These are phyloP conservation scores for Apiotrichum gamsii DNA, from an alignment of 1,284 basidiomycete genomes.

Conservation along the genomic window DNA sequence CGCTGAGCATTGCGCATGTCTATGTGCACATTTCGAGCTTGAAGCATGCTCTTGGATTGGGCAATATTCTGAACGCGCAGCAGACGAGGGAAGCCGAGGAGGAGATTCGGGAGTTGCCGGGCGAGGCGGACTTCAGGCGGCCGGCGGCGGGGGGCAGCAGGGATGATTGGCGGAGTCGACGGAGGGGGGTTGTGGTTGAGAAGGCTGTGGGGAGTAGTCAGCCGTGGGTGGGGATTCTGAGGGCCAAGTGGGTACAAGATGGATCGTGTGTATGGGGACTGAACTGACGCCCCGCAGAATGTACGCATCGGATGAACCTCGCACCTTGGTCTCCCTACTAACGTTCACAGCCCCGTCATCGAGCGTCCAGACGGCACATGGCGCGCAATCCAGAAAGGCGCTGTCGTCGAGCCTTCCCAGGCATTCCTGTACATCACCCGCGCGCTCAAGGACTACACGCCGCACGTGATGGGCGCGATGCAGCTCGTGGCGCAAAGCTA, in stretches of 20 bases:
- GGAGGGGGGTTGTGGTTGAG: slow-evolving; percentile 21
- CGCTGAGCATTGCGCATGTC: slow-evolving; percentile 57
- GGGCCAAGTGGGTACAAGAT: slow-evolving; percentile 68
- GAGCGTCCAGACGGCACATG: slow-evolving; percentile 63
- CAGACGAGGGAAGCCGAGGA: slow-evolving; percentile 47
- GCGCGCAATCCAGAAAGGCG: slow-evolving; percentile 71
- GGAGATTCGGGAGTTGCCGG: slow-evolving; percentile 42
- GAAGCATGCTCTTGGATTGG: slow-evolving; percentile 72
- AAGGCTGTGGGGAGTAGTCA: slow-evolving; percentile 63
- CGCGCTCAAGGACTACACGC: slow-evolving; percentile 66
- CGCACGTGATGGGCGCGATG: slow-evolving; percentile 71
- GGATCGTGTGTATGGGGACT: no score
- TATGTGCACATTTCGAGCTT: slow-evolving; percentile 89
- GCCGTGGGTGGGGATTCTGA: slow-evolving; percentile 87
- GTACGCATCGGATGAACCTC: no score
- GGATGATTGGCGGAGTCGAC: not conserved
- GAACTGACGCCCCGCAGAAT: slow-evolving; percentile 3
- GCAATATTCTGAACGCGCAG: slow-evolving; percentile 53
- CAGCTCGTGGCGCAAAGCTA: slow-evolving; percentile 68
- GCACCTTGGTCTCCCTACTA: slow-evolving; percentile 14
- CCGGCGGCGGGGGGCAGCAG: not conserved
- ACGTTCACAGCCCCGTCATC: slow-evolving; percentile 63
- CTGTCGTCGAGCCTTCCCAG: slow-evolving; percentile 61
- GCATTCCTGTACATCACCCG: slow-evolving; percentile 78
- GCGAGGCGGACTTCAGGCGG: slow-evolving; percentile 10